A percentile compares a stretch with the other conserved stretches of the same genome.
Evolutionary conservation across 73 alveolate species (phyloP).

Genomic region (Paramecium octaurelia): DNA sequence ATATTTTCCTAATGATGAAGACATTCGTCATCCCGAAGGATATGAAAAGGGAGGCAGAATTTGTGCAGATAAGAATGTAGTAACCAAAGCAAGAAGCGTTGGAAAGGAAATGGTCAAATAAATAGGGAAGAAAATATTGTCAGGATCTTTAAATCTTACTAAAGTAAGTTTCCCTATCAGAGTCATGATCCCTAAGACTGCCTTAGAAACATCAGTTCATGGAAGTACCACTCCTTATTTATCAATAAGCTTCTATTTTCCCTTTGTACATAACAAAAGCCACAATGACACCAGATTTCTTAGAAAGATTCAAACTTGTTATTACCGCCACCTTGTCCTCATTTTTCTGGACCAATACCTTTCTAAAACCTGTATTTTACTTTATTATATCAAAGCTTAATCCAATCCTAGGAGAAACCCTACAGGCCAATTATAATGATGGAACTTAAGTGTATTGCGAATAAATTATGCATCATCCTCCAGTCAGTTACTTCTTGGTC

Average conservation of each 20-base stretch:
- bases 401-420: slow-evolving; percentile 97
- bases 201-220: slow-evolving; percentile 69
- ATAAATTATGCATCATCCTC: slow-evolving; percentile 96
- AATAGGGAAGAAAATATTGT: slow-evolving; percentile 76
- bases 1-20: slow-evolving; percentile 53
- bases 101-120: slow-evolving; percentile 79
- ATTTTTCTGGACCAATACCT: slow-evolving; percentile 69
- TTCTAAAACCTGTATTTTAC: slow-evolving; percentile 75
- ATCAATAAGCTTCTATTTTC: slow-evolving; percentile 39
- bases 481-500: slow-evolving; percentile 64
- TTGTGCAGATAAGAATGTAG: slow-evolving; percentile 64
- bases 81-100: slow-evolving; percentile 69
- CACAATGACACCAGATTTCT: slow-evolving; percentile 71
- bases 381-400: slow-evolving; percentile 60
- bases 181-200: slow-evolving; percentile 77
- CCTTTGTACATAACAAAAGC: slow-evolving; percentile 81
- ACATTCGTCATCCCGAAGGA: slow-evolving; percentile 46
- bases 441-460: slow-evolving; percentile 94
- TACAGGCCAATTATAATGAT: slow-evolving; percentile 88
- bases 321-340: slow-evolving; percentile 68
- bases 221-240: neutral
- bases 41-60: slow-evolving; percentile 64
- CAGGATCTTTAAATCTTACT: slow-evolving; percentile 81
- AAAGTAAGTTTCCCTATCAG: slow-evolving; percentile 79
- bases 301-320: slow-evolving; percentile 76